Conservation (phyloP, 768 basidiomycete species). For the Lactifluus piperatus region DNA sequence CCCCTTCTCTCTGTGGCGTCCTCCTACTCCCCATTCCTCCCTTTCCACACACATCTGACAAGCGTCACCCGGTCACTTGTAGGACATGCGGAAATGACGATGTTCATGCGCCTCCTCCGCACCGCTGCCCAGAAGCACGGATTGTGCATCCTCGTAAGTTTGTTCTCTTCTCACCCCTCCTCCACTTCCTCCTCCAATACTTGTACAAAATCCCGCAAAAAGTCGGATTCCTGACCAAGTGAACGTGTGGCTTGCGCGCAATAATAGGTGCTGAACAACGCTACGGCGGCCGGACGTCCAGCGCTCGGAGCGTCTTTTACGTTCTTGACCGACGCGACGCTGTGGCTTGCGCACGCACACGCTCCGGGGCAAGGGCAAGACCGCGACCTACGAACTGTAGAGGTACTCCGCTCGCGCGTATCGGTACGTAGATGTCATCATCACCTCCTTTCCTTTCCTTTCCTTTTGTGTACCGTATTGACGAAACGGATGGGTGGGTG, state of each 20-base stretch:
- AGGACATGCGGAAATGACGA: constrained; percentile 65
- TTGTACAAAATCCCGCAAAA: background rate
- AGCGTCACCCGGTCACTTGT: background rate
- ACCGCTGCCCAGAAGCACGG: constrained; percentile 36
- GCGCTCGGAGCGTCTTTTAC: constrained; percentile 71
- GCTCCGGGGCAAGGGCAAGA: constrained; percentile 13
- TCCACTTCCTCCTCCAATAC: too few species aligned
- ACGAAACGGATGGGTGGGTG: background rate
- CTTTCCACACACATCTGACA: too few species aligned
- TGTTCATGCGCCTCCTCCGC: constrained; percentile 59
- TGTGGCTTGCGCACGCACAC: constrained; percentile 52
- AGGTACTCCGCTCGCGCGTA: constrained; percentile 26
- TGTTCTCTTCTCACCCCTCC: background rate
- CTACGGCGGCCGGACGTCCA: constrained; percentile 44
- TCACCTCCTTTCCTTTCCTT: background rate
- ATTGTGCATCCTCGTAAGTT: constrained; percentile 47
- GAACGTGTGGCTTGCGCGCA: too few species aligned
- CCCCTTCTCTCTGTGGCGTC: too few species aligned
- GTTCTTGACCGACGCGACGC: constrained; percentile 59
- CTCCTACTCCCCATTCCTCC: too few species aligned
- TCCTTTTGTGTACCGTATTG: background rate
- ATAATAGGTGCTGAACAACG: constrained; percentile 39
- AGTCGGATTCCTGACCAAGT: background rate
- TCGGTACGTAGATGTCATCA: constrained; percentile 19
- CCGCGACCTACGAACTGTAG: constrained; percentile 19